Conservation (phyloP, 2,329 filamentous ascomycete species). For the Chaetothyriales sp. region DNA sequence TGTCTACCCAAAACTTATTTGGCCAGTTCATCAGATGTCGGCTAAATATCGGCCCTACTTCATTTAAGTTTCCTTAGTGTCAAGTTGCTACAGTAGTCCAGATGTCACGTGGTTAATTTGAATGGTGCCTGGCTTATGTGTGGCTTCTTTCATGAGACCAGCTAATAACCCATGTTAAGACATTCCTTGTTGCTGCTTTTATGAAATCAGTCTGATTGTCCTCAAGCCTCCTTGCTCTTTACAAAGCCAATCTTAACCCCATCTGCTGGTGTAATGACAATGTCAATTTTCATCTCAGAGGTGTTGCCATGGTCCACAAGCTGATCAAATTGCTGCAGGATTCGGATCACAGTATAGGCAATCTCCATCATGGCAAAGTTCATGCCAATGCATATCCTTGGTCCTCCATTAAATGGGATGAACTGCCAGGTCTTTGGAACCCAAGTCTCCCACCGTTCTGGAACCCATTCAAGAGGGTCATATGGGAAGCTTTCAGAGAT, state of each 20-base stretch:
- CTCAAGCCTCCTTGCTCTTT: constrained; percentile 2
- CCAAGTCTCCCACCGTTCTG: constrained; percentile 39
- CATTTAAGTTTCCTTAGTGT: neutral
- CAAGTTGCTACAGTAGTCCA: too few relatives aligned
- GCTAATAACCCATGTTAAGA: neutral
- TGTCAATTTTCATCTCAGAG: constrained; percentile 10
- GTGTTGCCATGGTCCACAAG: constrained; percentile 20
- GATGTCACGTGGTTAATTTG: neutral
- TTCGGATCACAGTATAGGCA: constrained; percentile 33
- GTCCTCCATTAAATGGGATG: constrained; percentile 39
- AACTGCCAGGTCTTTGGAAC: constrained; percentile 40
- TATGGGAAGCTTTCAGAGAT: constrained; percentile 24
- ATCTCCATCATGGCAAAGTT: constrained; percentile 46
- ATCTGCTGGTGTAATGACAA: constrained; percentile 15
- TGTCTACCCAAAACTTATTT: neutral
- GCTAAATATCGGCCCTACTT: neutral
- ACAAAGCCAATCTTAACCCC: constrained; percentile 17
- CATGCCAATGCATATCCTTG: constrained; percentile 42
- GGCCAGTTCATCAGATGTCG: neutral
- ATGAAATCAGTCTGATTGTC: neutral
- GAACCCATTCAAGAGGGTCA: constrained; percentile 31
- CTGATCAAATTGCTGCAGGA: constrained; percentile 28
- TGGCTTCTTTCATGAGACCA: neutral
- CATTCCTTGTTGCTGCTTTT: neutral
- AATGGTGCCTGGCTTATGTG: neutral